Evolutionary conservation across 805 yeast species (phyloP).

Genomic region (Candida lessepsii): DNA sequence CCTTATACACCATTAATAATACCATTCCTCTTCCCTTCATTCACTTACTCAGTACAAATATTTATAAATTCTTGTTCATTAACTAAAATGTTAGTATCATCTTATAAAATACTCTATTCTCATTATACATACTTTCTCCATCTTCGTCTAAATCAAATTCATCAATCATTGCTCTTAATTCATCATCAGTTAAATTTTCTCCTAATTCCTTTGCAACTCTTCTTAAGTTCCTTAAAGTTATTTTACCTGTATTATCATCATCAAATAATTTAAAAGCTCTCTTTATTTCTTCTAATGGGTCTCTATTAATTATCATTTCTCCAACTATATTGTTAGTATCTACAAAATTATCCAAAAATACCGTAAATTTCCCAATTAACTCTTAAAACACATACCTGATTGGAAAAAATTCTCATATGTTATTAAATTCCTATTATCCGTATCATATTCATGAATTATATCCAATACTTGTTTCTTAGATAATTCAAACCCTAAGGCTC

Average conservation of each 20-base stretch:
- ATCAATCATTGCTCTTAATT: conserved; percentile 93
- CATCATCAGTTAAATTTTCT: conserved; percentile 89
- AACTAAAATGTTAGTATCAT: conserved; percentile 43
- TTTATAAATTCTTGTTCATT: conserved; percentile 88
- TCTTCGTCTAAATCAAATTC: conserved; percentile 96
- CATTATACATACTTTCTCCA: conserved; percentile 66
- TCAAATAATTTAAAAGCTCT: conserved; percentile 90
- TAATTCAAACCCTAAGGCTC: conserved; percentile 90
- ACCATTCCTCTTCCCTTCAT: no score
- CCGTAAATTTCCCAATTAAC: no score
- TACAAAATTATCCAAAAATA: background rate
- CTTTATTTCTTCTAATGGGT: conserved; percentile 87
- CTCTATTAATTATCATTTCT: conserved; percentile 77
- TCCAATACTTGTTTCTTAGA: conserved; percentile 72
- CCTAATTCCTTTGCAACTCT: conserved; percentile 91
- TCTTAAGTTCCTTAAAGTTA: conserved; percentile 75
- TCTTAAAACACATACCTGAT: conserved; percentile 60
- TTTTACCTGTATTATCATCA: conserved; percentile 83
- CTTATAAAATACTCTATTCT: background rate
- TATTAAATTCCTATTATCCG: conserved; percentile 70
- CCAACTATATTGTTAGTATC: conserved; percentile 54
- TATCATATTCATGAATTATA: conserved; percentile 76
- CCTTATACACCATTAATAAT: no score
- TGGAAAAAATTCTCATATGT: conserved; percentile 79
- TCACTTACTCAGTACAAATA: conserved; percentile 72